Evolutionary conservation across 116 monocot genomes (phyloP).

Genomic region (Thalassia testudinum): DNA sequence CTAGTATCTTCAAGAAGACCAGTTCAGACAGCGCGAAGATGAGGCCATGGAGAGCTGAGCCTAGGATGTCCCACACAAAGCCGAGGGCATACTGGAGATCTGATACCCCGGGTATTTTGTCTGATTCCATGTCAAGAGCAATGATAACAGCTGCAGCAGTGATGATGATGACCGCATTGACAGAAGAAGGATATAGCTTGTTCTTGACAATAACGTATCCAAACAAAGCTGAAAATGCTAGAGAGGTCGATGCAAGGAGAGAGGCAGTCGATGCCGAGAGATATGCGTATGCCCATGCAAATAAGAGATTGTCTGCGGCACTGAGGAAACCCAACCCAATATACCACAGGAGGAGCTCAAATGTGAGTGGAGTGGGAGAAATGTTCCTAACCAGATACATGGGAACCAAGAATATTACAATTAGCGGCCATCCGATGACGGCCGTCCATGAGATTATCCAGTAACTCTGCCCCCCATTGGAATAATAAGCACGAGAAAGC

Average conservation of each 20-base stretch:
- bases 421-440: constrained; percentile 94
- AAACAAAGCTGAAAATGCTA: constrained; percentile 69
- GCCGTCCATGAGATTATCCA: constrained; percentile 91
- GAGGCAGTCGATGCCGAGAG: constrained; percentile 94
- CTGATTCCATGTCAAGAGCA: constrained; percentile 59
- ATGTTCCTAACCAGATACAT: constrained; percentile 26
- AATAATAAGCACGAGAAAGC: constrained; percentile 68
- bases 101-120: constrained; percentile 55
- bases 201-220: constrained; percentile 75
- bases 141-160: constrained; percentile 53
- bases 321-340: constrained; percentile 65
- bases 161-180: constrained; percentile 76
- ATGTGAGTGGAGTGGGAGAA: constrained; percentile 48
- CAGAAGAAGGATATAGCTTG: constrained; percentile 38
- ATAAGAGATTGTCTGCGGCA: constrained; percentile 79
- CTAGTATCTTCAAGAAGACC: constrained; percentile 54
- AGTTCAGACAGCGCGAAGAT: constrained; percentile 91
- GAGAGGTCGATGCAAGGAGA: constrained; percentile 60
- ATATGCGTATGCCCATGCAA: constrained; percentile 86
- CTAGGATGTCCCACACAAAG: constrained; percentile 66
- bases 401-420: constrained; percentile 39
- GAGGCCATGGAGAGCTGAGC: constrained; percentile 86
- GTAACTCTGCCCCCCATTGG: constrained; percentile 72
- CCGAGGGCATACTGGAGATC: constrained; percentile 46
- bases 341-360: constrained; percentile 52